Evolutionary conservation across 2,329 filamentous ascomycete genomes (phyloP), one percentile per base, ranked within the genome.

Genomic region (Annulohypoxylon truncatum): DNA sequence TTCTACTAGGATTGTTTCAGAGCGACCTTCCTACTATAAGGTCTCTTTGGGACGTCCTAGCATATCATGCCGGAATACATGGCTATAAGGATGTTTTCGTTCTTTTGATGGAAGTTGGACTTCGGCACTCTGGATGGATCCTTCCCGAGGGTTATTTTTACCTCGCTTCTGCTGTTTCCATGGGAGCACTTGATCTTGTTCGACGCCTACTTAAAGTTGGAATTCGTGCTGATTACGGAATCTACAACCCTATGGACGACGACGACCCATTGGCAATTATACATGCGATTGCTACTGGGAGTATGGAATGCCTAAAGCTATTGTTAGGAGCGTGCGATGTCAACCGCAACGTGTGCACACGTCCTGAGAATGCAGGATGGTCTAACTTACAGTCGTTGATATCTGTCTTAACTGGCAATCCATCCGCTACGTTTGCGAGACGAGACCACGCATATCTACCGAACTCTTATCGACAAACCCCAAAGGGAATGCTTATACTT

Each of bases 201-300:
- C 46, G 20, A 13, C 26, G 10, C 13, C 31, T 67, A 31, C 29
- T 64, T 4, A 35, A 57, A 31, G 20, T n/a, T 8, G 64, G 64
- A 35, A 15, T 50, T 13, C 59, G 59, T 22, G 54, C 60, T 10
- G 59, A 66, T 15, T 12, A 20, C 42, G 10, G n/a, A n/a, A 35
- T 31, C 13, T 5, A 4, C 12, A 6, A 29, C 8, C 12, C 29
- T 24, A 31, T 5, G 2, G 13, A 33, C 5, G 0, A 1, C 2
- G 3, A 10, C 8, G 20, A 44, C 3, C 35, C 4, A 1, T 12
- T 24, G 10, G 40, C 59, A 35, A 52, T 60, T 15, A 13, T 67
- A 10, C 33, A 67, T 50, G 64, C 60, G 1, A 31, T 51, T 31
- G 60, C 60, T 9, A 59, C 55, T 4, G 59, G 55, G 9, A 48